phyloP scores from a whole-genome alignment of 495 filamentous ascomycete species.

The Endocarpon pusillum region DNA sequence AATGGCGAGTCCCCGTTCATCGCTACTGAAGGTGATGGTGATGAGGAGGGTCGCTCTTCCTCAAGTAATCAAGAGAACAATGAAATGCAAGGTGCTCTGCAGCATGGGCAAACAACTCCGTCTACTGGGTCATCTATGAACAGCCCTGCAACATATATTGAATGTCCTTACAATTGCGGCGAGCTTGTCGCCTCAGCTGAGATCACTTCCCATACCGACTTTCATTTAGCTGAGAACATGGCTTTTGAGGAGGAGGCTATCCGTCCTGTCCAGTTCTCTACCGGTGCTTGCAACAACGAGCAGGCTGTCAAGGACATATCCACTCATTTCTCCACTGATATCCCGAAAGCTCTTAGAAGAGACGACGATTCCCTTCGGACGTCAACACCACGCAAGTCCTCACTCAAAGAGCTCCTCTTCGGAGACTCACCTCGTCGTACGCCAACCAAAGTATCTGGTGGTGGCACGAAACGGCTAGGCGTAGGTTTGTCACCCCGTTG shows the following conservation, averaged over 20 bases:
- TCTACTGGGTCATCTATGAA: constrained; percentile 2
- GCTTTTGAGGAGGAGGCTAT: constrained; percentile 28
- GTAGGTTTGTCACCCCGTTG: constrained; percentile 14
- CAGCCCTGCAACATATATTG: constrained; percentile 32
- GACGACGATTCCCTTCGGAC: too few relatives aligned
- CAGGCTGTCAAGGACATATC: not conserved
- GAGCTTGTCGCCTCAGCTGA: constrained; percentile 44
- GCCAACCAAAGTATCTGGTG: not conserved
- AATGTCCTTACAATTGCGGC: constrained; percentile 60
- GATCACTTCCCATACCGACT: constrained; percentile 54
- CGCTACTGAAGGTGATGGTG: constrained; percentile 15
- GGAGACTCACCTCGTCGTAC: not conserved
- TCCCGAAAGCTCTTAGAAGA: not conserved
- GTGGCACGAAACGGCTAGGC: constrained; percentile 21
- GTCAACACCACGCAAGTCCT: too few relatives aligned
- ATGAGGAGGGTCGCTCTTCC: constrained; percentile 1
- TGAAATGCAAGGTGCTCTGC: too few relatives aligned
- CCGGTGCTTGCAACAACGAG: constrained; percentile 1
- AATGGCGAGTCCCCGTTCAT: constrained; percentile 38
- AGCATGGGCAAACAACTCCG: constrained; percentile 7
- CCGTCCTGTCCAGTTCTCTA: constrained; percentile 5
- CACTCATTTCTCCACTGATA: constrained; percentile 1
- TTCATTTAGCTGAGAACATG: constrained; percentile 47
- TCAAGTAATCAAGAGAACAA: constrained; percentile 4
- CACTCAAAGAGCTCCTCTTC: not conserved